Conservation (phyloP, 768 basidiomycete species). For the Agaricus bisporus region DNA sequence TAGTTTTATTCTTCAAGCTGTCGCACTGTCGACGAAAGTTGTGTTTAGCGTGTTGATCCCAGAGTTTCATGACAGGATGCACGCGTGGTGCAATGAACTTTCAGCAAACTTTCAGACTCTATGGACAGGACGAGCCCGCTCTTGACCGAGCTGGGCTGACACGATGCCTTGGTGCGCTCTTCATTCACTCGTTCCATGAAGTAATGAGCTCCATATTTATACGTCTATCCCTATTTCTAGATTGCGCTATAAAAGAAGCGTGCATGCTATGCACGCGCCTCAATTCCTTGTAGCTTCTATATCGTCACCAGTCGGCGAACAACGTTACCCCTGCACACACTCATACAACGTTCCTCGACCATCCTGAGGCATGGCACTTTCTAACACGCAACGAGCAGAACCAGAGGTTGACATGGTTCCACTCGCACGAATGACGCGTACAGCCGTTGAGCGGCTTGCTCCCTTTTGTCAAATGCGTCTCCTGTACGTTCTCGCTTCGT, state of each 20-base stretch:
- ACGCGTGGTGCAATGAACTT: too few species aligned
- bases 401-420: slow-evolving; percentile 4
- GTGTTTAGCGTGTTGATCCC: not conserved
- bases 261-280: not conserved
- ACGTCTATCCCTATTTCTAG: not conserved
- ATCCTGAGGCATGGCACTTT: not conserved
- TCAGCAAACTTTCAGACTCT: too few species aligned
- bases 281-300: not conserved
- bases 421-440: slow-evolving; percentile 8
- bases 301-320: not conserved
- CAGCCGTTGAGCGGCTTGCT: slow-evolving; percentile 10
- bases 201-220: not conserved
- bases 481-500: not conserved
- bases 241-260: slow-evolving; percentile 3
- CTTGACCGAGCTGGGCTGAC: not conserved
- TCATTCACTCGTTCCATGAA: not conserved
- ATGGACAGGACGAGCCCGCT: too few species aligned
- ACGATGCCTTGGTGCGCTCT: slow-evolving; percentile 7
- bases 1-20: too few species aligned
- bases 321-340: not conserved
- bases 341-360: not conserved
- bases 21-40: too few species aligned
- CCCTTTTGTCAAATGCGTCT: slow-evolving; percentile 13
- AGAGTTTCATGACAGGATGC: too few species aligned
- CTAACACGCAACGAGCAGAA: slow-evolving; percentile 2